Percentiles rank a stretch among this genome's conserved stretches.
Conservation (phyloP, 495 filamentous ascomycete species). For the Aspergillus sclerotioniger region DNA sequence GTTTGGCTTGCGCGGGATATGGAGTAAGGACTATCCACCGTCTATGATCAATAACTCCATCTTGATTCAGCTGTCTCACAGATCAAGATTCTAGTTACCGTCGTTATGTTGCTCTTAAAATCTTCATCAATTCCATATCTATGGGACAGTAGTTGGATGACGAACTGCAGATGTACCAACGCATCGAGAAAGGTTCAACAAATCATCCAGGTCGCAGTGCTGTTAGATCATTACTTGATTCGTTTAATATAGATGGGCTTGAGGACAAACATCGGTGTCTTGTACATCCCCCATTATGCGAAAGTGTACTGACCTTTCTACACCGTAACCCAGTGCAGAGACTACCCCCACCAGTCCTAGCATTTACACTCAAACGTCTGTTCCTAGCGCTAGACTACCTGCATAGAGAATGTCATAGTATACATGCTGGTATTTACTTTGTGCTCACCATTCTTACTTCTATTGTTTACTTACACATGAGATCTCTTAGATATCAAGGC, state of each 20-base stretch:
- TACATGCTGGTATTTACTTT: conserved; percentile 32
- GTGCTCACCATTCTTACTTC: background rate
- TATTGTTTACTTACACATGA: conserved; percentile 5
- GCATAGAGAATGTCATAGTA: conserved; percentile 47
- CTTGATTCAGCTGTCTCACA: background rate
- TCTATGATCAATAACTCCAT: background rate
- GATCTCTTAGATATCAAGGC: conserved; percentile 34
- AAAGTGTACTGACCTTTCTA: conserved; percentile 37
- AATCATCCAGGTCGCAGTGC: conserved; percentile 25
- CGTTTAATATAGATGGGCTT: conserved; percentile 32
- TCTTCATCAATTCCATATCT: conserved; percentile 27
- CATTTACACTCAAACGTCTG: conserved; percentile 28
- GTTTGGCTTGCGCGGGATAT: conserved; percentile 2
- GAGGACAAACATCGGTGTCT: conserved; percentile 42
- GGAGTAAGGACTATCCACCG: background rate
- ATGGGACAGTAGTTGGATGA: conserved; percentile 29
- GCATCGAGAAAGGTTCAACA: conserved; percentile 17
- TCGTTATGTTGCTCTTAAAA: conserved; percentile 36
- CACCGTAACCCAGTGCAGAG: conserved; percentile 27
- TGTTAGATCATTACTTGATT: conserved; percentile 30
- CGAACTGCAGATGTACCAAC: conserved; percentile 35
- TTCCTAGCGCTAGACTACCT: conserved; percentile 46
- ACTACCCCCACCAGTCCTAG: conserved; percentile 23
- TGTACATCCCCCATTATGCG: conserved; percentile 43
- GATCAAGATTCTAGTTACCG: conserved; percentile 9